A percentile compares a stretch with the other conserved stretches of the same genome.
phyloP scores from a whole-genome alignment of 202 grass and related monocot genomes.

The Panicum virgatum region DNA sequence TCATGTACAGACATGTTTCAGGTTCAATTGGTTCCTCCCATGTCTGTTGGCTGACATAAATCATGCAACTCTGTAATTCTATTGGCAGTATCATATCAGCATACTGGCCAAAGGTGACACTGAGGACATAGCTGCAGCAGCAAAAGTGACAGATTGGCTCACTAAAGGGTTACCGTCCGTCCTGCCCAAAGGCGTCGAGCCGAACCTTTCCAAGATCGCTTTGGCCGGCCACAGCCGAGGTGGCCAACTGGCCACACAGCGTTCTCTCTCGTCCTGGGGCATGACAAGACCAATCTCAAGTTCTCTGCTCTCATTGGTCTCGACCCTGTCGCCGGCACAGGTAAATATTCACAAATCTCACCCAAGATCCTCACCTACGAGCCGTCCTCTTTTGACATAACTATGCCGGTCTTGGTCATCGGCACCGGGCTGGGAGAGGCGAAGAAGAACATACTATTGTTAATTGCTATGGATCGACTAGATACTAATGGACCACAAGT shows the following conservation, averaged over 20 bases:
- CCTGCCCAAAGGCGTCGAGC: slow-evolving; percentile 41
- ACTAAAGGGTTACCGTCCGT: slow-evolving; percentile 22
- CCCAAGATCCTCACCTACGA: slow-evolving; percentile 62
- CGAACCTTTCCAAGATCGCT: slow-evolving; percentile 43
- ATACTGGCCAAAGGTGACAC: not conserved
- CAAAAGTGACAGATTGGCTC: slow-evolving; percentile 54
- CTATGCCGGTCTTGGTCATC: slow-evolving; percentile 49
- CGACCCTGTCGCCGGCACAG: slow-evolving; percentile 51
- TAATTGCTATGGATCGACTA: too few species aligned
- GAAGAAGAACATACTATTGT: slow-evolving; percentile 39
- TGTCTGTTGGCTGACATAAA: not conserved
- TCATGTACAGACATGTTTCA: not conserved
- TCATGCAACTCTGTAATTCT: slow-evolving; percentile 21
- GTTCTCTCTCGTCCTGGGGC: slow-evolving; percentile 58
- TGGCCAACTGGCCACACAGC: slow-evolving; percentile 61
- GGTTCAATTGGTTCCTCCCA: not conserved
- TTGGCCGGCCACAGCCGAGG: slow-evolving; percentile 68
- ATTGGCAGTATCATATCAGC: slow-evolving; percentile 26
- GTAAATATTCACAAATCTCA: slow-evolving; percentile 9
- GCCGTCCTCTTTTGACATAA: slow-evolving; percentile 48
- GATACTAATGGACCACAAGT: too few species aligned
- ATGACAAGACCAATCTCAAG: slow-evolving; percentile 42
- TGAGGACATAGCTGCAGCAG: slow-evolving; percentile 44
- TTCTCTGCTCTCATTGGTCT: slow-evolving; percentile 57
- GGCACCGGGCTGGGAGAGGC: slow-evolving; percentile 59